Percentiles rank a stretch among this genome's conserved stretches.
These are phyloP conservation scores for Teratosphaeria zuluensis DNA, from an alignment of 2,329 filamentous ascomycete genomes.

Conservation along the genomic window DNA sequence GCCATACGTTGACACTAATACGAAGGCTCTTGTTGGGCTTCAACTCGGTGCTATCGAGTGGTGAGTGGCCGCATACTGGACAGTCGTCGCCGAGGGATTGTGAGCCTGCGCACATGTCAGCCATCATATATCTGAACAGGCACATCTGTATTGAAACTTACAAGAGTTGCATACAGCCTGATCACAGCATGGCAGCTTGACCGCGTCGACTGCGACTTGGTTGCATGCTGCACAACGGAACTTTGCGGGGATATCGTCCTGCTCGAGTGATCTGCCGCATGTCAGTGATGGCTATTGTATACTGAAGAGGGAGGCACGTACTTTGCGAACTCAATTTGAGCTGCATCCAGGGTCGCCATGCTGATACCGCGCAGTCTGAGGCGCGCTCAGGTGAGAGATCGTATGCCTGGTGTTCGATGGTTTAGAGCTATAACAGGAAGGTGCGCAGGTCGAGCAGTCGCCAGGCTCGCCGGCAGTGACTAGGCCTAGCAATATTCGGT, in stretches of 20 bases:
- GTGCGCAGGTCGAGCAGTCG: neutral
- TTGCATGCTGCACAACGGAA: slow-evolving; percentile 90
- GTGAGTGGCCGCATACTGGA: slow-evolving; percentile 86
- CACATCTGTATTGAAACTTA: slow-evolving; percentile 39
- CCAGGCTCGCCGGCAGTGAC: neutral
- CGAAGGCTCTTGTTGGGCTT: slow-evolving; percentile 83
- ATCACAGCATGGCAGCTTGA: slow-evolving; percentile 87
- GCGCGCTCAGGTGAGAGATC: neutral
- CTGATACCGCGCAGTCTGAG: neutral
- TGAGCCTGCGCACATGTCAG: slow-evolving; percentile 12
- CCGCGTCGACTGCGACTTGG: slow-evolving; percentile 81
- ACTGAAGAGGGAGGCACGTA: slow-evolving; percentile 3
- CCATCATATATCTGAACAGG: neutral
- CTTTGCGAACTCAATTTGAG: slow-evolving; percentile 20
- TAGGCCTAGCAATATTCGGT: neutral
- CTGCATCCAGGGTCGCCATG: slow-evolving; percentile 9
- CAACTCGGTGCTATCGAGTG: slow-evolving; percentile 76
- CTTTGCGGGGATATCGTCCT: slow-evolving; percentile 88
- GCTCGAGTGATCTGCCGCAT: slow-evolving; percentile 53
- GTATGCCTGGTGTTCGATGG: neutral
- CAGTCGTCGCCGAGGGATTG: slow-evolving; percentile 54
- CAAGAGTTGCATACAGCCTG: slow-evolving; percentile 87
- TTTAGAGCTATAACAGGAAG: neutral
- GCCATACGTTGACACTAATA: slow-evolving; percentile 81
- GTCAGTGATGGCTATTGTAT: slow-evolving; percentile 4